phyloP scores from a whole-genome alignment of 2,329 filamentous ascomycete genomes.

The Penicillium capsulatum region DNA sequence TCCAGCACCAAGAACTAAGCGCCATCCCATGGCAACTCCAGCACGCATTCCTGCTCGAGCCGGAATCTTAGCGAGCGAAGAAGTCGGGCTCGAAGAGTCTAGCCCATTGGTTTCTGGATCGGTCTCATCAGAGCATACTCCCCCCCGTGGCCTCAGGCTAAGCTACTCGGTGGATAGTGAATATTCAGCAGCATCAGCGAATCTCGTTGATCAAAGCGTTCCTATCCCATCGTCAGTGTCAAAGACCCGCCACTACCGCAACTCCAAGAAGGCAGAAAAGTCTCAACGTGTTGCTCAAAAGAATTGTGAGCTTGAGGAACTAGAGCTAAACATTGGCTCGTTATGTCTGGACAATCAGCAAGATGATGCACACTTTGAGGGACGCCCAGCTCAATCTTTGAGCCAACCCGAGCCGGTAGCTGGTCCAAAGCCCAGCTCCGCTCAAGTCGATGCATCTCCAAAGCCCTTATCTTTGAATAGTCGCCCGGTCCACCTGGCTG shows the following conservation, averaged over 20 bases:
- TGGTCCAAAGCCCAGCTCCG: not conserved
- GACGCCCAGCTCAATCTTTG: too few relatives aligned
- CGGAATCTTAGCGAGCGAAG: slow-evolving; percentile 5
- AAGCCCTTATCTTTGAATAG: not conserved
- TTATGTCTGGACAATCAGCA: slow-evolving; percentile 14
- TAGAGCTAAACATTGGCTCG: slow-evolving; percentile 20
- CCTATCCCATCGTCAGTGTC: not conserved
- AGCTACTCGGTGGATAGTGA: slow-evolving; percentile 25
- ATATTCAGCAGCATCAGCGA: slow-evolving; percentile 1
- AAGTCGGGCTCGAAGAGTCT: slow-evolving; percentile 12
- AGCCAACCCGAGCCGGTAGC: not conserved
- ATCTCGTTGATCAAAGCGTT: not conserved
- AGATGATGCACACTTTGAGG: too few relatives aligned
- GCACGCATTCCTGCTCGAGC: slow-evolving; percentile 10
- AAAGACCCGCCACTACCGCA: not conserved
- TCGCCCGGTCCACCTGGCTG: too few relatives aligned
- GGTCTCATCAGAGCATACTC: too few relatives aligned
- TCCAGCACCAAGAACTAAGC: slow-evolving; percentile 18
- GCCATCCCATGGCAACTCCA: slow-evolving; percentile 14
- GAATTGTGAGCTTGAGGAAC: slow-evolving; percentile 7
- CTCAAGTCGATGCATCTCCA: too few relatives aligned
- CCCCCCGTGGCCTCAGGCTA: slow-evolving; percentile 13
- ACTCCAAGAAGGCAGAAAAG: not conserved
- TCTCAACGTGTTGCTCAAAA: not conserved
- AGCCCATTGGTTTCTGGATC: slow-evolving; percentile 6